Base-by-base conservation (phyloP, 768 basidiomycete genomes). In the Sarcomyxa edulis region DNA sequence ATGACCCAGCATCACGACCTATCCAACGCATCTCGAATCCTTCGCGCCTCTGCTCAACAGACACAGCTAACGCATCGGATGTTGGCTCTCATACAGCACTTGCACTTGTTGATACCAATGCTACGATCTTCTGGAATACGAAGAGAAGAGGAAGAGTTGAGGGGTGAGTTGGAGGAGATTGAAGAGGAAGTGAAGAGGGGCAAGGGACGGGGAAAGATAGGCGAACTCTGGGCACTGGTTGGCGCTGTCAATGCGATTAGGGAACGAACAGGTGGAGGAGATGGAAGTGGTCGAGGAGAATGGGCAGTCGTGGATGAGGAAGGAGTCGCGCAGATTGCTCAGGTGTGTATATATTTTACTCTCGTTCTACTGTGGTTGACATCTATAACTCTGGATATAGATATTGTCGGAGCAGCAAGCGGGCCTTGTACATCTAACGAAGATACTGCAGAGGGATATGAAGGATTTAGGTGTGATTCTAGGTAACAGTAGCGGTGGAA, bases 291-390 rank as follows among this genome's bases (percentile, higher is more conserved):
- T 18, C 43, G 32, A 4, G 56, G 54, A 19, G 84, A 81, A 49
- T 90, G 87, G 87, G 74, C 78, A 0, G 85, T 91, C n/a, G 84
- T 86, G 3, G 90, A 93, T 54, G 85, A 88, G 51, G 86, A 89
- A 2, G 89, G 89, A 1, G 60, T 93, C 39, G 67, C 76, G 32
- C 79, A 86, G 55, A 78, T 93, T 39, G 67, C 80, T 3, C 80
- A 84, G 72, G 86, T 85, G 42, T 53, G 39, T 32, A 11, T 23
- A 2, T 43, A 3, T 35, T 43, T 43, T 20, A 12, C 35, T 24
- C 39, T 35, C 35, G 7, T 19, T 32, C 20, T 35, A 16, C 18
- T 14, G 24, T 45, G 28, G 19, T n/a, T 32, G 31, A 42, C 35
- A 49, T 34, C 33, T n/a, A 26, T 33, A 27, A 32, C 24, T 46